These are phyloP conservation scores for Arthrinium phaeospermum DNA, from an alignment of 2,329 filamentous ascomycete species.

Conservation along the genomic window DNA sequence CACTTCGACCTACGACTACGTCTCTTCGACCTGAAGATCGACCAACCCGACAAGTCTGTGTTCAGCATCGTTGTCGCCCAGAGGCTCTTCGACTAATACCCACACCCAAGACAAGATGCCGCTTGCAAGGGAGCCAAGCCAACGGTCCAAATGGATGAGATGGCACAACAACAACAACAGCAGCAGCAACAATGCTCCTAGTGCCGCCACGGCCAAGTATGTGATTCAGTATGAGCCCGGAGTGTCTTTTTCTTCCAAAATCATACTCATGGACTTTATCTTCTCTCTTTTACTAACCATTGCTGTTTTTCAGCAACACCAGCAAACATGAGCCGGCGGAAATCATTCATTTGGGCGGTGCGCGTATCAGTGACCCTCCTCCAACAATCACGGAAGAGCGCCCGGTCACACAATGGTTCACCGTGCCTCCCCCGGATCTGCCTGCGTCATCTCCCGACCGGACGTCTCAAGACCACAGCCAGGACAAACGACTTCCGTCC, in stretches of 20 bases:
- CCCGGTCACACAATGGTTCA: slow-evolving; percentile 19
- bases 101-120: slow-evolving; percentile 19
- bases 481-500: neutral
- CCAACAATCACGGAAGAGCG: slow-evolving; percentile 5
- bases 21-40: slow-evolving; percentile 5
- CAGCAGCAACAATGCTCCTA: slow-evolving; percentile 10
- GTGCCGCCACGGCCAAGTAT: neutral
- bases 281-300: neutral
- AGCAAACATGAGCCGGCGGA: slow-evolving; percentile 18
- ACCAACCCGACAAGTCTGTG: neutral
- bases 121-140: slow-evolving; percentile 23
- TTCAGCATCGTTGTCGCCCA: neutral
- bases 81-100: slow-evolving; percentile 6
- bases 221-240: neutral
- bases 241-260: neutral
- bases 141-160: slow-evolving; percentile 23
- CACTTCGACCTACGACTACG: slow-evolving; percentile 1
- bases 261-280: neutral
- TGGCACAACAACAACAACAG: slow-evolving; percentile 21
- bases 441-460: neutral
- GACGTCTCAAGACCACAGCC: neutral
- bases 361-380: slow-evolving; percentile 11
- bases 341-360: slow-evolving; percentile 25
- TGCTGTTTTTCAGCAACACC: slow-evolving; percentile 9
- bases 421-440: slow-evolving; percentile 5